A percentile compares a stretch with the other conserved stretches of the same genome.
Conservation (phyloP, 352 stramenopile genomes). For the Phytophthora megakarya region DNA sequence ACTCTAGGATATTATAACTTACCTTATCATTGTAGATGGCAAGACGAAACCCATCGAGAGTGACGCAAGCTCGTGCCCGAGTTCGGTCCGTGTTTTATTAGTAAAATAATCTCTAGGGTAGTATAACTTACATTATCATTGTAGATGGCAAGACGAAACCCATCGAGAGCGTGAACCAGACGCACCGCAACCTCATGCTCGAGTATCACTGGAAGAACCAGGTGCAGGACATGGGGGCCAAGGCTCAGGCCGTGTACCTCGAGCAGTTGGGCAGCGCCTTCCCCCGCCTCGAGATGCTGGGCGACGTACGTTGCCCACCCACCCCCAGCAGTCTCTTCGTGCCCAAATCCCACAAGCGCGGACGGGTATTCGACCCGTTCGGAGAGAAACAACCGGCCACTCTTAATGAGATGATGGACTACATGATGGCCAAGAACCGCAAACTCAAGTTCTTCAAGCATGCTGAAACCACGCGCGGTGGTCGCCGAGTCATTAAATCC, state of each 20-base stretch:
- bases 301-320: slow-evolving; percentile 77
- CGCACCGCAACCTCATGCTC: slow-evolving; percentile 88
- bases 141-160: slow-evolving; percentile 87
- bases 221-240: slow-evolving; percentile 85
- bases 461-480: slow-evolving; percentile 80
- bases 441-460: slow-evolving; percentile 92
- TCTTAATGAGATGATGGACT: slow-evolving; percentile 91
- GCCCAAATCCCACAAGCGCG: slow-evolving; percentile 83
- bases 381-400: slow-evolving; percentile 84
- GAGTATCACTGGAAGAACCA: slow-evolving; percentile 92
- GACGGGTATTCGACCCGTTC: slow-evolving; percentile 81
- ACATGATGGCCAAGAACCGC: slow-evolving; percentile 87
- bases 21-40: slow-evolving; percentile 9
- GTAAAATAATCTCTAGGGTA: too few relatives aligned
- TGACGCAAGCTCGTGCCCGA: slow-evolving; percentile 86
- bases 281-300: slow-evolving; percentile 82
- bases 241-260: slow-evolving; percentile 82
- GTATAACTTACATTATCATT: neutral
- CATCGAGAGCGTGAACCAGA: slow-evolving; percentile 84
- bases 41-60: slow-evolving; percentile 89
- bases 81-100: slow-evolving; percentile 72
- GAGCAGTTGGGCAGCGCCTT: slow-evolving; percentile 75
- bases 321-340: slow-evolving; percentile 73
- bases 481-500: slow-evolving; percentile 85
- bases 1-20: slow-evolving; percentile 1